Evolutionary conservation across 169 alveolate species (phyloP).

Genomic region (Plasmodium berghei): DNA sequence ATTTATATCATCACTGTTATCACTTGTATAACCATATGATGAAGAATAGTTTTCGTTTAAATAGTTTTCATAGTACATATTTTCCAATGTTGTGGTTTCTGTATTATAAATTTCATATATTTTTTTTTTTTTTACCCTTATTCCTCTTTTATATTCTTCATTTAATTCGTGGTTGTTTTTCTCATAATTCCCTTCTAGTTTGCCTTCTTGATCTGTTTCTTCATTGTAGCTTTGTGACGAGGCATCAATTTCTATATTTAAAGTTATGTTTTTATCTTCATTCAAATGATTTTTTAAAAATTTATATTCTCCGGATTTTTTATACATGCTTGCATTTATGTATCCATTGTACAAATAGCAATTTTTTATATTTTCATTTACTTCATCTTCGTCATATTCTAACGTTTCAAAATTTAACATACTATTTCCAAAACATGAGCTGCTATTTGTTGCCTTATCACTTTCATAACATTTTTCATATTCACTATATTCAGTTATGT

Average conservation of each 20-base stretch:
- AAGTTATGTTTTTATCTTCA: conserved; percentile 22
- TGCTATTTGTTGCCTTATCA: conserved; percentile 34
- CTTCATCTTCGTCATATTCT: conserved; percentile 75
- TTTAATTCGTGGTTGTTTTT: conserved; percentile 9
- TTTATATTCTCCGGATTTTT: conserved; percentile 70
- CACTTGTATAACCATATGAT: conserved; percentile 53
- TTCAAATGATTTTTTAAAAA: conserved; percentile 50
- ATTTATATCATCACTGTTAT: conserved; percentile 18
- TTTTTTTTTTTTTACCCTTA: conserved; percentile 28
- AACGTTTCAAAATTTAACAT: conserved; percentile 38
- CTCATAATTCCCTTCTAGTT: conserved; percentile 7
- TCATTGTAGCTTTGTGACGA: conserved; percentile 52
- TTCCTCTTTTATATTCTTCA: conserved; percentile 12
- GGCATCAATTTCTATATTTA: conserved; percentile 43
- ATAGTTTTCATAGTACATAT: conserved; percentile 57
- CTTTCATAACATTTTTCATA: conserved; percentile 26
- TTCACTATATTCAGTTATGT: conserved; percentile 40
- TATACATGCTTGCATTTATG: conserved; percentile 42
- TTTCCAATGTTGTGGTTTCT: conserved; percentile 51
- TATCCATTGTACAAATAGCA: conserved; percentile 70
- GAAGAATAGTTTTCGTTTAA: conserved; percentile 69
- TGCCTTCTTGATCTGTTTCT: conserved; percentile 14
- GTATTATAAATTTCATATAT: conserved; percentile 68
- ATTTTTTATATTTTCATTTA: conserved; percentile 67
- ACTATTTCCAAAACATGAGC: conserved; percentile 52